Evolutionary conservation across 106 monocot species (phyloP), one percentile per base, ranked within the genome.

Genomic region (Dioscorea alata): DNA sequence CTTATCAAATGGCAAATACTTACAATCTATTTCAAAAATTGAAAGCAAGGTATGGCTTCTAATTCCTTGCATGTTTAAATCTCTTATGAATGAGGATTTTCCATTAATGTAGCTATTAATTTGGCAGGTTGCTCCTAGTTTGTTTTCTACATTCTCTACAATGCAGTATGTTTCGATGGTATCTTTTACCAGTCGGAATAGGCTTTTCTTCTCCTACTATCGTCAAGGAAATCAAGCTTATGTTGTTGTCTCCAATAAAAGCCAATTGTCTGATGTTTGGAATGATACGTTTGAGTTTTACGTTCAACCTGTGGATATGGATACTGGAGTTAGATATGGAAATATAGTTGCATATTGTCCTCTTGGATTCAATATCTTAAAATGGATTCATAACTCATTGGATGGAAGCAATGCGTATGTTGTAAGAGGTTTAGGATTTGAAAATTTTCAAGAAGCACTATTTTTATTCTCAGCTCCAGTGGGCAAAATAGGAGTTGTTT

Each of bases 381-480:
- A 60, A 48, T 69, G 63, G 76, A 51, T 56, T 69, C 35, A 22
- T 23, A 23, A 63, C 42, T 62, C 66, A 66, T 49, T 74, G 31
- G 20, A 59, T 59, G 74, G 74, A 6, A 42, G 34, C 20, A 65
- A 57, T 51, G 35, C 32, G 14, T 4, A 63, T 25, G 35, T 63
- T 54, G 69, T 33, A 48, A 69, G 23, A 53, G 76, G 76, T 35
- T 53, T 63, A 67, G 56, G 69, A 8, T 76, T 50, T 49, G 69
- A 63, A 18, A 20, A 76, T 2, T 20, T 42, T 19, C 34, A 15
- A 19, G 63, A 69, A 21, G 35, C 23, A 42, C 61, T 69, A 53
- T 21, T 76, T 18, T 28, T 69, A 33, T 56, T 76, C 33, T 48
- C 69, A 21, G 69, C 76, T 61, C 76, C 76, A 13, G 48, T 69